phyloP scores from a whole-genome alignment of 2,329 filamentous ascomycete species.

The Alternaria sp. region DNA sequence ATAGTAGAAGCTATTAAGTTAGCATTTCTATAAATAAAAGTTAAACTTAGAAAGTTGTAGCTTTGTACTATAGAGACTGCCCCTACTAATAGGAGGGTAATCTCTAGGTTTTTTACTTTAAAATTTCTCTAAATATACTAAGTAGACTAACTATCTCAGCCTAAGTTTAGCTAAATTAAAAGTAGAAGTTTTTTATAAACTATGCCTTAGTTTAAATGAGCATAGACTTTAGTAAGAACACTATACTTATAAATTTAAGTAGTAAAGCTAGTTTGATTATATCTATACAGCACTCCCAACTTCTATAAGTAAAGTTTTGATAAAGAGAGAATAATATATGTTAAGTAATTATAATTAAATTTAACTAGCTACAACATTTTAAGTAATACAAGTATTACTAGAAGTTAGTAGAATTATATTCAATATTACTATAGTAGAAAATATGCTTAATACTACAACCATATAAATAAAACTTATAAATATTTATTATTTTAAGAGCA shows the following conservation, averaged over 20 bases:
- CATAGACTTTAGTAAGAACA: constrained; percentile 6
- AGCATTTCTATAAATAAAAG: constrained; percentile 54
- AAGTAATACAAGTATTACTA: background rate
- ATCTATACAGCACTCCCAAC: background rate
- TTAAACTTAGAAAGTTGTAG: constrained; percentile 54
- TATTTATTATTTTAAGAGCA: background rate
- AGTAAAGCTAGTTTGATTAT: background rate
- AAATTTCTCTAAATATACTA: constrained; percentile 52
- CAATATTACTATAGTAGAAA: constrained; percentile 9
- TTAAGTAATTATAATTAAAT: background rate
- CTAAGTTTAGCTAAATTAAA: constrained; percentile 58
- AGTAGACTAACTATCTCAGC: constrained; percentile 52
- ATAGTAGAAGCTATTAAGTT: constrained; percentile 56
- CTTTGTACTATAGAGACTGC: constrained; percentile 56
- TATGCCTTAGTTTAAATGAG: constrained; percentile 55
- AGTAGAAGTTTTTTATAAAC: constrained; percentile 57
- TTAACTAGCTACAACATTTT: background rate
- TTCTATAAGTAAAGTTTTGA: background rate
- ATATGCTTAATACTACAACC: constrained; percentile 8
- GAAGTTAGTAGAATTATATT: constrained; percentile 7
- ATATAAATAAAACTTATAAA: background rate
- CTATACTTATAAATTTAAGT: constrained; percentile 3
- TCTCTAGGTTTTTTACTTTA: constrained; percentile 55
- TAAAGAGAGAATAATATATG: background rate
- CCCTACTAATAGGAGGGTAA: constrained; percentile 50